Conservation (phyloP, 441 rosid genomes). For the Pelargonium australe region DNA sequence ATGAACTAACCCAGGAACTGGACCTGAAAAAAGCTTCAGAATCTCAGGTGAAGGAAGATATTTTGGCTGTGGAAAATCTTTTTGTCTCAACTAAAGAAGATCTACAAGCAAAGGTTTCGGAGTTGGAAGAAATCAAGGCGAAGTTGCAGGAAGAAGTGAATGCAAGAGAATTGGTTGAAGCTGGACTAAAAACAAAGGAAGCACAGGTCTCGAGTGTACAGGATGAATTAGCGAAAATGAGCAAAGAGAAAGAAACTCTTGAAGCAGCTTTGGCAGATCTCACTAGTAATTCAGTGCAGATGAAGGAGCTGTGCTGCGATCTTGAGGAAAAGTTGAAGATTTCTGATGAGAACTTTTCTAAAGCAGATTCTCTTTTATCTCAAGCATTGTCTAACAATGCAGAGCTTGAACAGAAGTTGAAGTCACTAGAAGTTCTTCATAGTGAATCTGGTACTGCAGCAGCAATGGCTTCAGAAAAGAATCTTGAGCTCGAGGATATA, state of each 20-base stretch:
- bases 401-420: conserved; percentile 70
- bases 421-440: conserved; percentile 58
- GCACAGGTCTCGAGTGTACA: conserved; percentile 27
- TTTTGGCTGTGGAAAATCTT: conserved; percentile 42
- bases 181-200: conserved; percentile 33
- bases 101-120: conserved; percentile 42
- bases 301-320: conserved; percentile 45
- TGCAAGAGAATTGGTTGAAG: conserved; percentile 40
- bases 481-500: conserved; percentile 62
- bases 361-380: conserved; percentile 59
- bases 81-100: conserved; percentile 42
- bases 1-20: conserved; percentile 53
- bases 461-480: conserved; percentile 60
- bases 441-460: conserved; percentile 53
- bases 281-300: conserved; percentile 32
- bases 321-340: conserved; percentile 61
- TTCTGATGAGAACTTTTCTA: conserved; percentile 58
- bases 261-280: conserved; percentile 49
- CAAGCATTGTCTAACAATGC: conserved; percentile 61
- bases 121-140: conserved; percentile 42
- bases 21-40: conserved; percentile 58
- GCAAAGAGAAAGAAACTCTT: conserved; percentile 53
- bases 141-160: conserved; percentile 51
- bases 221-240: conserved; percentile 30
- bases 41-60: conserved; percentile 55